Base-by-base conservation (phyloP, 2,329 filamentous ascomycete genomes). In the Scolecobasidium constrictum region DNA sequence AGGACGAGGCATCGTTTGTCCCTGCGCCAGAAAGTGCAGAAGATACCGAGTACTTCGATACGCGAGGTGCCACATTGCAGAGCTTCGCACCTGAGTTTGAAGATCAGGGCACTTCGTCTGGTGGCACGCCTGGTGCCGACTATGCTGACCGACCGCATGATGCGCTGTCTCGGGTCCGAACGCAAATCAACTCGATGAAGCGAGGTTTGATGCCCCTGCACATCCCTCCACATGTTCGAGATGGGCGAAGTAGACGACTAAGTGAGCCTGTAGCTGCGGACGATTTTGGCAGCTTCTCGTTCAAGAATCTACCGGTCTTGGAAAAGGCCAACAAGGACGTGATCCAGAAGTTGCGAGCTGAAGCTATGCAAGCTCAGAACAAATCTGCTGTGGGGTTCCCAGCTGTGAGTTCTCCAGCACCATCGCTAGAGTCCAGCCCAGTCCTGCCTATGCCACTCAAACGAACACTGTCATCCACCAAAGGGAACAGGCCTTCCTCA, bases 241-340 rank as follows among this genome's bases (percentile, higher is more conserved):
- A 98, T 61, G 75, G 83, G 41, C 86, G 94, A 56, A 88, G 78
- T 52, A 77, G 92, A 49, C 75, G 92, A 52, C 71, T 96, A 31
- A 96, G 90, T 59, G 92, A 98, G 61, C 92, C 92, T 1, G 79
- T 90, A 13, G 75, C 78, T 22, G 74, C 81, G 1, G 92, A 98
- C 59, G 93, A 98, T 58, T 98, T 98, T 68, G 92, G 92, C 22
- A 87, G 78, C 48, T 98, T 98, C 62, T 78, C 86, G 31, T 98
- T 94, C 71, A 98, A 98, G 66, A 98, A 98, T 53, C 67, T 98
- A 38, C 88, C 90, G 0, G 90, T 96, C 16, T 71, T 98, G 15
- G 92, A 96, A 55, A 96, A 95, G 61, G 92, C 92, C 43, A 98
- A 98, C 64, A 98, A 98, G 59, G 92, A 98, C 54, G 87, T 96